Percentiles rank a stretch among this genome's conserved stretches.
These are phyloP conservation scores for Tuber umbilicatum DNA, from an alignment of 495 filamentous ascomycete species.

Conservation along the genomic window DNA sequence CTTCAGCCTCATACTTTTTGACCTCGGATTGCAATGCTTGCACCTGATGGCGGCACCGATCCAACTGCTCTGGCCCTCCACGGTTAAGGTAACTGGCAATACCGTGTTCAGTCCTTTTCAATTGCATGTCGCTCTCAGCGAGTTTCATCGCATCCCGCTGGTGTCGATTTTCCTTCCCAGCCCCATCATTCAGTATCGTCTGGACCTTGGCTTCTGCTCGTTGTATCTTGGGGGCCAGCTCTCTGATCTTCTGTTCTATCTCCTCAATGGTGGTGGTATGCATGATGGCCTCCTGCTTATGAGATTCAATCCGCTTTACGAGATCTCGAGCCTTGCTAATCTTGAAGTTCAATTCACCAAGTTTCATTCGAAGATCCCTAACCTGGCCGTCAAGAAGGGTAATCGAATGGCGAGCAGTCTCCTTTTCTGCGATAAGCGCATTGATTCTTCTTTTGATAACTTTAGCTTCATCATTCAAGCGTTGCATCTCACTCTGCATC, in stretches of 20 bases:
- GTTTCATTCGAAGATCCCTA: conserved; percentile 60
- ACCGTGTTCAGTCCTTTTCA: conserved; percentile 64
- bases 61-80: conserved; percentile 66
- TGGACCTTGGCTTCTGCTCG: conserved; percentile 67
- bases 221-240: conserved; percentile 62
- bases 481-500: conserved; percentile 67
- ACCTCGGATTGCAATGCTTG: conserved; percentile 55
- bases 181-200: conserved; percentile 63
- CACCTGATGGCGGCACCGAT: conserved; percentile 59
- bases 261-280: conserved; percentile 45
- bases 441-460: conserved; percentile 55
- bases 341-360: conserved; percentile 62
- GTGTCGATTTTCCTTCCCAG: conserved; percentile 65
- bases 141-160: conserved; percentile 65
- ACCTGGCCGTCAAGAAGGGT: conserved; percentile 64
- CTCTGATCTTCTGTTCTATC: conserved; percentile 60
- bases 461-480: conserved; percentile 60
- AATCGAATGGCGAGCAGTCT: conserved; percentile 60
- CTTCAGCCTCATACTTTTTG: conserved; percentile 57
- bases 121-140: conserved; percentile 64
- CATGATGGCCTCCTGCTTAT: conserved; percentile 60
- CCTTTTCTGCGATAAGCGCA: conserved; percentile 61
- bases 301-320: conserved; percentile 60
- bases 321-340: conserved; percentile 70
- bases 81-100: conserved; percentile 74